These are phyloP conservation scores for Pichia sporocuriosa DNA, from an alignment of 805 yeast species.

Conservation along the genomic window DNA sequence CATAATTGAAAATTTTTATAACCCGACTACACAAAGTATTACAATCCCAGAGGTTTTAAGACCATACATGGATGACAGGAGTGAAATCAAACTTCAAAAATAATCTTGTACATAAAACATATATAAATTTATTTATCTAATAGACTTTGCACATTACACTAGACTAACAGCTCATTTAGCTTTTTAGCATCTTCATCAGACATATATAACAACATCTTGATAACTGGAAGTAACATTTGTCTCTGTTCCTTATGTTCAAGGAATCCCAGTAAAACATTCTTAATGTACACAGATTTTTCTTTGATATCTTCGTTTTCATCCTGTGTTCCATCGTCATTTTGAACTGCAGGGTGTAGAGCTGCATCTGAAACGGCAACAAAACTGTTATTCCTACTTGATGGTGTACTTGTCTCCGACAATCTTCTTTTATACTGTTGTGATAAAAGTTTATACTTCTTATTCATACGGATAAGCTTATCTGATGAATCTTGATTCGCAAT, in stretches of 20 bases:
- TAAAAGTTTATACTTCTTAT: conserved; percentile 63
- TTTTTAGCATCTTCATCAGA: conserved; percentile 67
- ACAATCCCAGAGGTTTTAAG: conserved; percentile 62
- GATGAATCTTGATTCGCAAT: conserved; percentile 60
- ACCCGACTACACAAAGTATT: conserved; percentile 46
- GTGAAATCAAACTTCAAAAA: conserved; percentile 20
- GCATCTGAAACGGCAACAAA: too few relatives aligned
- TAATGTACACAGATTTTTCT: conserved; percentile 67
- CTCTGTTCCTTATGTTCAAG: conserved; percentile 92
- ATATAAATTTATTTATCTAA: background rate
- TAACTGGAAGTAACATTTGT: conserved; percentile 74
- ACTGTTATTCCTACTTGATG: conserved; percentile 17
- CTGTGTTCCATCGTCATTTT: conserved; percentile 13
- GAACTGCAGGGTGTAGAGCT: conserved; percentile 1
- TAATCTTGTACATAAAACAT: background rate
- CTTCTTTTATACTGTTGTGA: conserved; percentile 46
- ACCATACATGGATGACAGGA: conserved; percentile 65
- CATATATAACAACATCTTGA: conserved; percentile 66
- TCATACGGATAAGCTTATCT: conserved; percentile 57
- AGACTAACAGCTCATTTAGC: conserved; percentile 27
- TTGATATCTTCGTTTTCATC: conserved; percentile 24
- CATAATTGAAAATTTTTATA: conserved; percentile 78
- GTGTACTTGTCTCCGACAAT: conserved; percentile 16
- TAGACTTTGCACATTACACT: too few relatives aligned
- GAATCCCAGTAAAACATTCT: conserved; percentile 86